Evolutionary conservation across 2,329 filamentous ascomycete genomes (phyloP).

Genomic region (Aspergillus sp.): DNA sequence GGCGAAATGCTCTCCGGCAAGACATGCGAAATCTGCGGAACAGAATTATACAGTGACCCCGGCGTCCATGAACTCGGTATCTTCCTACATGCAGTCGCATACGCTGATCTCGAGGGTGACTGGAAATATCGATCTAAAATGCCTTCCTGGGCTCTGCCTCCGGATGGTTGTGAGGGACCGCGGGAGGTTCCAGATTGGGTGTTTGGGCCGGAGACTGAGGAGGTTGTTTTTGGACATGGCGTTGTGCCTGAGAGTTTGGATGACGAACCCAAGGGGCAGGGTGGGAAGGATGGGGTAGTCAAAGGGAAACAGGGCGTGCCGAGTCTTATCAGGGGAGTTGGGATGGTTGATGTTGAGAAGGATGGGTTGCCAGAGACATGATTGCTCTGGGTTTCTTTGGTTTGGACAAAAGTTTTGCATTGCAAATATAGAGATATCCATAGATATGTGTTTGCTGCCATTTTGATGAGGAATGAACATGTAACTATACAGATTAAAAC

Average conservation of each 20-base stretch:
- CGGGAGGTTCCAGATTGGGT: conserved; percentile 53
- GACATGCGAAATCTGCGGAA: conserved; percentile 72
- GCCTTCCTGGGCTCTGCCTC: conserved; percentile 81
- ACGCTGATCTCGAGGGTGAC: conserved; percentile 71
- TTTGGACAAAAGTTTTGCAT: background rate
- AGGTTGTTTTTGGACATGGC: conserved; percentile 33
- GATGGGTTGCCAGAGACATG: background rate
- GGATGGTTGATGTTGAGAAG: conserved; percentile 20
- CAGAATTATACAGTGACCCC: conserved; percentile 87
- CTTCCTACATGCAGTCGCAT: conserved; percentile 86
- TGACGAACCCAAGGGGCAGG: conserved; percentile 12
- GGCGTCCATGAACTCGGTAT: conserved; percentile 84
- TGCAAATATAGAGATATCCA: background rate
- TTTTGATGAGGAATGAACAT: no score
- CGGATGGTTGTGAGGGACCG: conserved; percentile 63
- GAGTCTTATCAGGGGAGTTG: conserved; percentile 29
- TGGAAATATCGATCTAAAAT: conserved; percentile 86
- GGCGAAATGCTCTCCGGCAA: conserved; percentile 91
- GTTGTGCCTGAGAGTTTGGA: conserved; percentile 21
- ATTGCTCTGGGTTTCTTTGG: background rate
- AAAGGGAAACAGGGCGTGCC: conserved; percentile 14
- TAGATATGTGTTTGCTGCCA: no score
- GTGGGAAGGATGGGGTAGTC: conserved; percentile 3
- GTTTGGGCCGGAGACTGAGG: conserved; percentile 30
- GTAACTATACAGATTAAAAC: no score